Evolutionary conservation across 768 basidiomycete species (phyloP).

Genomic region (Lyophyllum shimeji): DNA sequence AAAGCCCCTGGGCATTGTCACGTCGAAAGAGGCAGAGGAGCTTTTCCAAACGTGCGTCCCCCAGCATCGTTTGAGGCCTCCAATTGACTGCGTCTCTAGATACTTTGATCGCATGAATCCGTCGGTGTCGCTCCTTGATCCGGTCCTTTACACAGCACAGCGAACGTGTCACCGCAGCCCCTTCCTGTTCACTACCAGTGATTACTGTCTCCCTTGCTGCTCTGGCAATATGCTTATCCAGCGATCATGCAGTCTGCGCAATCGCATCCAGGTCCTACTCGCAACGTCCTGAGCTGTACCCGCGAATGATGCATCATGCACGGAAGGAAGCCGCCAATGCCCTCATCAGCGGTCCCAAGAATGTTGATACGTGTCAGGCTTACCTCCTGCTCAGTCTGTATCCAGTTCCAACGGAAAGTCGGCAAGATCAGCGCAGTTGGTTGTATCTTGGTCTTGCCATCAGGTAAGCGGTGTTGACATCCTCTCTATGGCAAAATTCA

Average conservation of each 20-base stretch:
- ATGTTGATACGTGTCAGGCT: slow-evolving; percentile 82
- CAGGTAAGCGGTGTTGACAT: slow-evolving; percentile 45
- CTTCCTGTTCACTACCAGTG: slow-evolving; percentile 89
- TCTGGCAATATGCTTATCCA: neutral
- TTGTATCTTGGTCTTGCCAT: slow-evolving; percentile 88
- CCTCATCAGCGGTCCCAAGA: slow-evolving; percentile 73
- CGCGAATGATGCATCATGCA: slow-evolving; percentile 70
- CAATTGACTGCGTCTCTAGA: slow-evolving; percentile 33
- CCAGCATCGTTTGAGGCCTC: neutral
- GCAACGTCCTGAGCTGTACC: slow-evolving; percentile 69
- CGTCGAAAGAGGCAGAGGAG: slow-evolving; percentile 63
- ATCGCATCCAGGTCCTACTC: slow-evolving; percentile 82
- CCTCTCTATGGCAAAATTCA: neutral
- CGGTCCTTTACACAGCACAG: slow-evolving; percentile 81
- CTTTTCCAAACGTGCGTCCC: slow-evolving; percentile 66
- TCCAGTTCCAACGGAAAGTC: slow-evolving; percentile 70
- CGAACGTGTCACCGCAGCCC: slow-evolving; percentile 81
- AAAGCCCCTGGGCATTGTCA: slow-evolving; percentile 51
- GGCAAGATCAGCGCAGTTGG: slow-evolving; percentile 92
- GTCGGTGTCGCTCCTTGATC: slow-evolving; percentile 80
- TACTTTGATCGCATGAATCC: slow-evolving; percentile 80
- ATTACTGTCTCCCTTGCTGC: slow-evolving; percentile 29
- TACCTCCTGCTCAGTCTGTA: slow-evolving; percentile 81
- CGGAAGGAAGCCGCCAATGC: slow-evolving; percentile 77
- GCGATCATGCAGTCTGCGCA: slow-evolving; percentile 66